Base-by-base conservation (phyloP, 2,329 filamentous ascomycete species). In the Beauveria bassiana region DNA sequence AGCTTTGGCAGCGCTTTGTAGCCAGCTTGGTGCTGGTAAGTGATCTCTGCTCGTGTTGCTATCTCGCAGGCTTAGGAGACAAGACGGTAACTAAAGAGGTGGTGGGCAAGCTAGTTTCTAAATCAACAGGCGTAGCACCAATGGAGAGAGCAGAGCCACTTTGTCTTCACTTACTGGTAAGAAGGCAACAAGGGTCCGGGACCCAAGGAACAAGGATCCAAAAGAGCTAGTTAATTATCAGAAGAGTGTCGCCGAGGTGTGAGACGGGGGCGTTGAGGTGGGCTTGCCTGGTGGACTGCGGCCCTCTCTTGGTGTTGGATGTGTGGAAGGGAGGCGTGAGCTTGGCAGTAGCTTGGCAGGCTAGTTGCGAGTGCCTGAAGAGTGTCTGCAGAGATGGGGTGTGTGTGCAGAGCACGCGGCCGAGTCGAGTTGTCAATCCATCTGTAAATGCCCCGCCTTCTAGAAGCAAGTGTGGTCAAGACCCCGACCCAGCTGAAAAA, bases 401-500 rank as follows among this genome's bases (percentile, higher is more conserved):
- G 53, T 46, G 53, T 49, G 54, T 20, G 31, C 45, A 58, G 55
- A 20, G 31, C 45, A 7, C 31, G 26, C 26, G 42, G 53, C 53
- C 42, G 22, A 57, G 43, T 46, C 43, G 26, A 47, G 6, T 22
- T 24, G 18, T 8, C n/a, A 53, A 40, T 3, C 49, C 59, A 40
- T 61, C 24, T 31, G 22, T 16, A 53, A 40, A 38, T 12, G 45
- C 49, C 49, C 61, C 53, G 61, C 61, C 54, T 62, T 62, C 61
- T 62, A 62, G 61, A 62, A 62, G 61, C 40, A 40, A 52, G 47
- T 26, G 38, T 53, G 34, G n/a, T 40, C 16, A 47, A 18, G 61
- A 59, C 40, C 61, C 61, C 61, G 61, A 59, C 61, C 40, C 54
- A 62, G 61, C 61, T 62, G 61, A 61, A 61, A 61, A 62, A 28